Conservation (phyloP, 2,329 filamentous ascomycete genomes). For the Colletotrichum truncatum region DNA sequence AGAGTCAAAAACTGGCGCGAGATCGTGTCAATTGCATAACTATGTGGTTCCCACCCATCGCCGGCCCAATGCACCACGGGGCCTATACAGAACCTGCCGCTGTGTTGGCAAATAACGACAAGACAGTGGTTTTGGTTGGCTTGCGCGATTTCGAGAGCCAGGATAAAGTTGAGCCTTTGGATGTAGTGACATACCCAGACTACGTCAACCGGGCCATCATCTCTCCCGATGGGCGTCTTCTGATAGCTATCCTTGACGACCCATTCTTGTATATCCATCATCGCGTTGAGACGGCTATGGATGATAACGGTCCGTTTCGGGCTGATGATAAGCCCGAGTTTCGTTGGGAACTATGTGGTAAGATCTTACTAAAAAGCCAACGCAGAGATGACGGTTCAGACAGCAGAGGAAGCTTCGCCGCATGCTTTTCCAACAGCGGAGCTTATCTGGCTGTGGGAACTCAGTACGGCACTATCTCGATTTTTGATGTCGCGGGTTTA, state of each 20-base stretch:
- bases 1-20: conserved; percentile 63
- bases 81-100: conserved; percentile 67
- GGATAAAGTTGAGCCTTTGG: conserved; percentile 65
- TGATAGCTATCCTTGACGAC: conserved; percentile 89
- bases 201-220: conserved; percentile 95
- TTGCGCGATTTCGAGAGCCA: conserved; percentile 66
- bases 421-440: conserved; percentile 78
- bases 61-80: conserved; percentile 37
- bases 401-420: conserved; percentile 77
- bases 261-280: conserved; percentile 86
- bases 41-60: conserved; percentile 64
- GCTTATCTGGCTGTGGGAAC: conserved; percentile 79
- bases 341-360: conserved; percentile 61
- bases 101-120: conserved; percentile 89
- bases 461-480: conserved; percentile 81
- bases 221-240: conserved; percentile 83
- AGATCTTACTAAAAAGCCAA: conserved; percentile 67
- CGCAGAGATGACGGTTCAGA: conserved; percentile 61
- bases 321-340: conserved; percentile 42
- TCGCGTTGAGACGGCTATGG: conserved; percentile 51
- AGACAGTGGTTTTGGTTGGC: conserved; percentile 85
- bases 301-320: conserved; percentile 33
- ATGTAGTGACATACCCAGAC: conserved; percentile 79
- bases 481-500: conserved; percentile 70
- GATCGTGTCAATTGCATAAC: conserved; percentile 75